Evolutionary conservation across 441 rosid genomes (phyloP), one percentile per base, ranked within the genome.

Genomic region (Populus trichocarpa): DNA sequence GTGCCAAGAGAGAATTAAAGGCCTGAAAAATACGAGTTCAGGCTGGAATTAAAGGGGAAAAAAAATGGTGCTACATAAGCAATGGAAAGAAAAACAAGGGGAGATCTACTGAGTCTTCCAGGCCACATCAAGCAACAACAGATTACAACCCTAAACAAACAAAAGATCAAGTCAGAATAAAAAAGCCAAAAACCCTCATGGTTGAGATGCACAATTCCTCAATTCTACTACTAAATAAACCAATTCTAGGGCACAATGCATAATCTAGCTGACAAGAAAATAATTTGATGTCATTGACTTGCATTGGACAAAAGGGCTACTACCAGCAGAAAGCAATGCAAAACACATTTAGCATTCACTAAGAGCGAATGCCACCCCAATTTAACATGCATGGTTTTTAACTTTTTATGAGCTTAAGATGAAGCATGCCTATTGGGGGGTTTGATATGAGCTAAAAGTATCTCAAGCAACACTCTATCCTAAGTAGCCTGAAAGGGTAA

Each of bases 121-220:
- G 28, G 75, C 22, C 70, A 66, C 74, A 23, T 57, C 9, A 26
- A 69, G 38, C 30, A 28, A 28, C 32, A 26, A 36, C 46, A 71
- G 23, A 69, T 83, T 79, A 85, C 86, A 85, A 83, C 75, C 86
- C 86, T 83, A 83, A 72, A 42, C 30, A 28, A 33, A 67, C 78
- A 85, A 79, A 77, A 79, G 64, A 83, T 16, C 4, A 2, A 11
- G 70, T 81, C 79, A 77, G 84, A 53, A 40, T 57, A 63, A 5
- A 14, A 13, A 63, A 28, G 40, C 14, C 11, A 6, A 22, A 74
- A 53, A 32, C 23, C 35, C 70, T 42, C 46, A n/a, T 22, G 63
- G 10, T 63, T 67, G 38, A 28, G 71, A 69, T 18, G 42, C 30
- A 28, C 30, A 28, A 28, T 28, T 9, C 63, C 42, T 18, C 64